Evolutionary conservation across 257 asterid species (phyloP).

Genomic region (Linderniella brevidens): DNA sequence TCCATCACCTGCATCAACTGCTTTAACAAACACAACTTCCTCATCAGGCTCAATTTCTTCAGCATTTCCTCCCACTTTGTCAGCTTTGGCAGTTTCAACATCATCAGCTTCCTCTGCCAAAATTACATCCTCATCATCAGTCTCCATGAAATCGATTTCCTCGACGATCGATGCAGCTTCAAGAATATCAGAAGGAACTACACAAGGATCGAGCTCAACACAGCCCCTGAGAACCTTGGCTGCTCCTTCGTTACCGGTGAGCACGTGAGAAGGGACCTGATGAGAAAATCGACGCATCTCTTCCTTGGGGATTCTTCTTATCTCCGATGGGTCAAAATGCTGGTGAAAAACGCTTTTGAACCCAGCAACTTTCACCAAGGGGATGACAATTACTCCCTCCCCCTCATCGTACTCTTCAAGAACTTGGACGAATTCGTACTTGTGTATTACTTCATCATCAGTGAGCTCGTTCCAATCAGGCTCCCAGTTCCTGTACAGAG

Average conservation of each 20-base stretch:
- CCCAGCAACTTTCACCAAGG: slow-evolving; percentile 52
- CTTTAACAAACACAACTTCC: slow-evolving; percentile 16
- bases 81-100: neutral
- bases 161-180: slow-evolving; percentile 23
- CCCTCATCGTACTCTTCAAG: slow-evolving; percentile 54
- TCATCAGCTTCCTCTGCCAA: neutral
- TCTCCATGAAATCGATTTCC: slow-evolving; percentile 21
- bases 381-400: slow-evolving; percentile 36
- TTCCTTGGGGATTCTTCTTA: slow-evolving; percentile 37
- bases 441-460: slow-evolving; percentile 26
- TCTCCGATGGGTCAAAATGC: slow-evolving; percentile 30
- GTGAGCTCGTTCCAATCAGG: slow-evolving; percentile 63
- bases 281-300: slow-evolving; percentile 65
- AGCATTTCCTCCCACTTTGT: neutral
- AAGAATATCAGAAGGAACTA: slow-evolving; percentile 39
- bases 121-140: slow-evolving; percentile 7
- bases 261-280: slow-evolving; percentile 41
- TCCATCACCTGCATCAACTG: slow-evolving; percentile 2
- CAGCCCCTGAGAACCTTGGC: slow-evolving; percentile 34
- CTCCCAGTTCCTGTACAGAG: slow-evolving; percentile 61
- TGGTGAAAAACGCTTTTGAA: slow-evolving; percentile 44
- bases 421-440: slow-evolving; percentile 50
- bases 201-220: slow-evolving; percentile 55
- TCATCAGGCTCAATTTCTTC: too few species aligned
- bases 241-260: slow-evolving; percentile 30